Conservation (phyloP, 169 alveolate species). For the Eimeria acervulina region DNA sequence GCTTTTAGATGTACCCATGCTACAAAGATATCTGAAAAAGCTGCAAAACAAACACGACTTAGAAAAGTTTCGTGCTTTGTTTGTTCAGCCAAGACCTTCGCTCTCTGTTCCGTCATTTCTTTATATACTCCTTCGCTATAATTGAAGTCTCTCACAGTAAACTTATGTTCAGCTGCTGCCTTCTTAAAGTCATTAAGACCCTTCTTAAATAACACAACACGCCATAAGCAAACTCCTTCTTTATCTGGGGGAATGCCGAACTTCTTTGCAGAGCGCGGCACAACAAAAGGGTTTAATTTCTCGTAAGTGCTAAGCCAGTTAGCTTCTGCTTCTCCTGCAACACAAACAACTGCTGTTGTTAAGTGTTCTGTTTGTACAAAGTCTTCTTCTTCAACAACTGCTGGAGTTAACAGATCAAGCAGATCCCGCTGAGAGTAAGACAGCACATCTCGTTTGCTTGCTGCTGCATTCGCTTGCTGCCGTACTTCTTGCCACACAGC, state of each 20-base stretch:
- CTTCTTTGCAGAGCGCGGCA: conserved; percentile 89
- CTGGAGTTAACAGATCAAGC: conserved; percentile 89
- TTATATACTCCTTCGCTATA: conserved; percentile 87
- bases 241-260: conserved; percentile 85
- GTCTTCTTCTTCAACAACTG: conserved; percentile 84
- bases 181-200: conserved; percentile 84
- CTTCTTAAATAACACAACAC: conserved; percentile 88
- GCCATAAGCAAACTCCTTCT: conserved; percentile 90
- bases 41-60: conserved; percentile 89
- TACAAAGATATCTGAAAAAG: conserved; percentile 90
- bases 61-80: conserved; percentile 86
- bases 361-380: conserved; percentile 89
- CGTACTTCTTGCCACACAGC: conserved; percentile 87
- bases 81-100: conserved; percentile 86
- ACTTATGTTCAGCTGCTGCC: conserved; percentile 83
- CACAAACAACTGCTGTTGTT: conserved; percentile 88
- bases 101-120: conserved; percentile 81
- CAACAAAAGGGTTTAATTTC: conserved; percentile 87
- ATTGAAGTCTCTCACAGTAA: conserved; percentile 87
- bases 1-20: conserved; percentile 91
- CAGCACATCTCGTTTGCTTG: not conserved
- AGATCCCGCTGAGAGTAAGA: conserved; percentile 85
- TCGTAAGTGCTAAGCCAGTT: conserved; percentile 87
- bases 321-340: conserved; percentile 87
- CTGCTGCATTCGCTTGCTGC: conserved; percentile 56